Base-by-base conservation (phyloP, 2,329 filamentous ascomycete species). In the Corniculantispora saksenae region DNA sequence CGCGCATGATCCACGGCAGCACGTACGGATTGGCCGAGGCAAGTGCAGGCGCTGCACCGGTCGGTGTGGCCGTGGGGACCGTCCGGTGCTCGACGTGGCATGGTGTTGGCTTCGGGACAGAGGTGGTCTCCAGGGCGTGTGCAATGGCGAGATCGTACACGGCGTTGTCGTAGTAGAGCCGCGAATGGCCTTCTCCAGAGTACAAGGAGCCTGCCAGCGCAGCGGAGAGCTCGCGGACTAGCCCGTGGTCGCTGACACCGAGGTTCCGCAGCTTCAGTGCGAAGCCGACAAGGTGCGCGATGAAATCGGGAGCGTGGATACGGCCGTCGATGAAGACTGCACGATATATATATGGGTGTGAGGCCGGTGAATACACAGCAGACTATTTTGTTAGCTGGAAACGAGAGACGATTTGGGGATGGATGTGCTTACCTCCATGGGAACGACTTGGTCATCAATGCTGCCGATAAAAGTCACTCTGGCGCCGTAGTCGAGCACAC, bases 261-360 rank as follows among this genome's bases (percentile, higher is more conserved):
- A 97, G 86, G 74, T 99, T 99, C 62, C 95, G 92, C 12, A 99
- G 84, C 73, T 97, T 98, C 69, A 98, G 86, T 0, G 92, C 91
- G 75, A 99, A 97, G 55, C 93, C 94, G 53, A 99, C 90, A 2
- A 99, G 86, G 72, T 97, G 92, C 2, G 93, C 92, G 59, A 99
- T 89, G 73, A 99, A 99, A 76, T 97, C 94, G 2, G 94, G 93
- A 0, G 94, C 91, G 75, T 98, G 94, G 40, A 97, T 85, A 66
- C 94, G 89, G 29, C 94, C 92, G 76, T 99, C 94, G 62, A 99
- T 91, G 74, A 98, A 98, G 19, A 97, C 93, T n/a, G 94, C 92
- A 32, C 95, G 89, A 75, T 93, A 97, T 66, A 98, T 94, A 76
- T 97, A 94, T 0, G 95, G 95, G 72, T 99, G 95, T 23, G 88